Percentiles rank a stretch among this genome's conserved stretches.
Conservation (phyloP, 352 stramenopile genomes). For the Pythium dissotocum region DNA sequence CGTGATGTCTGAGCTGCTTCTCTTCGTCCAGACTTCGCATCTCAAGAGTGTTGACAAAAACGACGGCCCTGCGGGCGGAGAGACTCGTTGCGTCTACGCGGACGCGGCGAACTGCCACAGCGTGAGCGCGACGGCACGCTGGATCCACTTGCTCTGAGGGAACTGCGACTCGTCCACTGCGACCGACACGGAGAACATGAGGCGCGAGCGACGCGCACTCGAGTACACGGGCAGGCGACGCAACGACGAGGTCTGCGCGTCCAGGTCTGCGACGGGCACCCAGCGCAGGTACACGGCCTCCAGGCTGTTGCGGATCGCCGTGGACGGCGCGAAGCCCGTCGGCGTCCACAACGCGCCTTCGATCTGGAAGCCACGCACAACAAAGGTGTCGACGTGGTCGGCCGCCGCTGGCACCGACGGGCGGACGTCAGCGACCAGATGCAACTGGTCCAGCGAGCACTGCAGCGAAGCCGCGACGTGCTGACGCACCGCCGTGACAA, state of each 20-base stretch:
- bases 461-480: conserved; percentile 72
- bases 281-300: conserved; percentile 75
- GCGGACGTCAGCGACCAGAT: conserved; percentile 73
- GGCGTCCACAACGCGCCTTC: conserved; percentile 81
- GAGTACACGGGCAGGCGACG: conserved; percentile 87
- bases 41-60: not conserved
- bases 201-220: conserved; percentile 62
- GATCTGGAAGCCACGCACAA: conserved; percentile 72
- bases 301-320: conserved; percentile 73
- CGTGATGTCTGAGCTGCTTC: not conserved
- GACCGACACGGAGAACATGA: conserved; percentile 87
- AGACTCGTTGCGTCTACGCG: not conserved
- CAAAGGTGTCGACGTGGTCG: conserved; percentile 50
- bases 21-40: not conserved
- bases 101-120: conserved; percentile 65
- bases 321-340: conserved; percentile 69
- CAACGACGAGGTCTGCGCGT: conserved; percentile 16
- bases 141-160: conserved; percentile 67
- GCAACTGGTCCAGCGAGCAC: conserved; percentile 89
- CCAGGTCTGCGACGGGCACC: conserved; percentile 35
- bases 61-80: no score
- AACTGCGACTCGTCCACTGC: conserved; percentile 50
- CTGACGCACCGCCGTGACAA: conserved; percentile 92
- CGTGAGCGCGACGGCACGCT: conserved; percentile 80
- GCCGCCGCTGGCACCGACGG: conserved; percentile 2